phyloP scores from a whole-genome alignment of 148 eudicot species.

The Diospyros lotus region DNA sequence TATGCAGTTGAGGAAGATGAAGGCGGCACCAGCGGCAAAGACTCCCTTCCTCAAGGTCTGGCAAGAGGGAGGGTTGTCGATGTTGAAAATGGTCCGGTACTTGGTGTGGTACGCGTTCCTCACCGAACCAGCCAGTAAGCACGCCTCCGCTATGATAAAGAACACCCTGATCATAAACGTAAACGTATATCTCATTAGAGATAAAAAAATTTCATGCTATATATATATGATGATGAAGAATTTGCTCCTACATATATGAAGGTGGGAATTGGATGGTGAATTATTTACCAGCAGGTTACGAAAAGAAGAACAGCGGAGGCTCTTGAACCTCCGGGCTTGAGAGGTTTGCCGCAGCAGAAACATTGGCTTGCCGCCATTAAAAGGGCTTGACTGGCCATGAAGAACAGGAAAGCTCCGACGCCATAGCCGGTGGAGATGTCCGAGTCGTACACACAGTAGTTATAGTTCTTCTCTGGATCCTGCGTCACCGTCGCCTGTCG shows the following conservation, averaged over 20 bases:
- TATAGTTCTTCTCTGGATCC: conserved; percentile 43
- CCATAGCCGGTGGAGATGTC: conserved; percentile 87
- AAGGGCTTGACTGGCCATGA: conserved; percentile 60
- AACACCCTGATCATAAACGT: conserved; percentile 2
- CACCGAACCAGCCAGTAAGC: conserved; percentile 10
- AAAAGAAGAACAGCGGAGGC: conserved; percentile 80
- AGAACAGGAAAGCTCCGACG: conserved; percentile 74
- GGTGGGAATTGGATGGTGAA: neutral
- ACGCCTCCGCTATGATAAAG: conserved; percentile 20
- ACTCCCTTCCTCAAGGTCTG: conserved; percentile 86
- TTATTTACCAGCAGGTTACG: conserved; percentile 71
- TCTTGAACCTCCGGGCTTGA: conserved; percentile 67
- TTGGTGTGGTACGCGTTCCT: conserved; percentile 44
- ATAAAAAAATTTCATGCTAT: too few relatives aligned
- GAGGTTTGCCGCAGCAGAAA: conserved; percentile 82
- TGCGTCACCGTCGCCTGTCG: conserved; percentile 37
- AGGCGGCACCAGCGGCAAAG: conserved; percentile 89
- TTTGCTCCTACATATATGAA: neutral
- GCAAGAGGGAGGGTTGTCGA: conserved; percentile 52
- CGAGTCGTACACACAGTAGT: conserved; percentile 66
- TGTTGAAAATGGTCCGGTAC: conserved; percentile 33
- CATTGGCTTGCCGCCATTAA: conserved; percentile 71
- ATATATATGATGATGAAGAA: too few relatives aligned
- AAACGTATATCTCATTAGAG: too few relatives aligned
- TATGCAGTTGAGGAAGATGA: conserved; percentile 62